Percentiles rank a stretch among this genome's conserved stretches.
Evolutionary conservation across 1,284 basidiomycete species (phyloP).

Genomic region (Ustilago nuda): DNA sequence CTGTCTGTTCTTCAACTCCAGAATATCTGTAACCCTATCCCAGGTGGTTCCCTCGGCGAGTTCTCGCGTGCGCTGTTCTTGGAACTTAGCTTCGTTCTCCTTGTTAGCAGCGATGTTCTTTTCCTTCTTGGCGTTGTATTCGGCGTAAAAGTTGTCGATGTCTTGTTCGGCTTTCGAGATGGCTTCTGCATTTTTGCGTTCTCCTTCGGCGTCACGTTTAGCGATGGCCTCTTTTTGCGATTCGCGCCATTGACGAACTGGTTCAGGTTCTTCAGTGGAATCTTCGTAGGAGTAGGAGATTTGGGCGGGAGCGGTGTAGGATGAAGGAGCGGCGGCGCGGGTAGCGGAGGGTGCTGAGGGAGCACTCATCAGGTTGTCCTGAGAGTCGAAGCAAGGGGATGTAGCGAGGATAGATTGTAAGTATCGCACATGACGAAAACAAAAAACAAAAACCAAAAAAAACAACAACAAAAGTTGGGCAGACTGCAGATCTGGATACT

Average conservation of each 20-base stretch:
- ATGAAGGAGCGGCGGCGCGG: conserved; percentile 13
- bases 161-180: conserved; percentile 88
- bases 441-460: no score
- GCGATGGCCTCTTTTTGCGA: conserved; percentile 87
- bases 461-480: background rate
- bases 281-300: conserved; percentile 42
- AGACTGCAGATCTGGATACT: conserved; percentile 1
- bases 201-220: conserved; percentile 81
- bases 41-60: conserved; percentile 93
- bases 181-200: conserved; percentile 84
- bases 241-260: conserved; percentile 79
- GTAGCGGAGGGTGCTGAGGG: conserved; percentile 32
- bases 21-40: conserved; percentile 87
- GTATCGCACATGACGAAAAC: background rate
- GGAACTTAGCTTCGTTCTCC: conserved; percentile 86
- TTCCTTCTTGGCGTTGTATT: conserved; percentile 92
- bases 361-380: conserved; percentile 70
- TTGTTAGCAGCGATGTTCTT: conserved; percentile 95
- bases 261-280: conserved; percentile 58
- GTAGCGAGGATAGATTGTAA: background rate
- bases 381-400: background rate
- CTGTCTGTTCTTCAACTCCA: conserved; percentile 92
- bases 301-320: conserved; percentile 10
- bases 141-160: conserved; percentile 96
- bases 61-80: conserved; percentile 79